Conservation (phyloP, 805 yeast genomes). For the Candida mattraensis region DNA sequence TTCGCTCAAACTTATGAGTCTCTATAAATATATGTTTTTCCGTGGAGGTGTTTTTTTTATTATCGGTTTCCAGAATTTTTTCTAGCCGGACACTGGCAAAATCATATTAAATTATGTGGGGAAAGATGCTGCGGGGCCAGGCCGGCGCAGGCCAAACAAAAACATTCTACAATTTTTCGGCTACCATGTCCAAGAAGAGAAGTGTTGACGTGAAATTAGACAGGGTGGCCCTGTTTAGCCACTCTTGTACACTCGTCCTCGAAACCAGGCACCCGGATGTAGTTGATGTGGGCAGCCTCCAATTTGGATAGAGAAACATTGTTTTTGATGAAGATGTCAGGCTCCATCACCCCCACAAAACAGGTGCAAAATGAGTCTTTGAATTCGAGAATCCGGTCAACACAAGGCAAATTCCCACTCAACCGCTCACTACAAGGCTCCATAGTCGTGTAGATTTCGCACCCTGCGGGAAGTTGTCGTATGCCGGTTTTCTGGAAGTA, state of each 20-base stretch:
- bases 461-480: slow-evolving; percentile 62
- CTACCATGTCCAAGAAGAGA: slow-evolving; percentile 1
- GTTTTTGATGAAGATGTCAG: slow-evolving; percentile 79
- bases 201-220: neutral
- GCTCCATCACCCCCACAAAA: slow-evolving; percentile 91
- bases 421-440: slow-evolving; percentile 91
- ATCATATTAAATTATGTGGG: slow-evolving; percentile 9
- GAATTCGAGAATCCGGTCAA: slow-evolving; percentile 66
- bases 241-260: slow-evolving; percentile 66
- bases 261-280: slow-evolving; percentile 79
- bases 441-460: slow-evolving; percentile 91
- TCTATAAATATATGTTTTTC: neutral
- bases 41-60: slow-evolving; percentile 1
- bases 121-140: slow-evolving; percentile 8
- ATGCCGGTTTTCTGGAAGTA: slow-evolving; percentile 44
- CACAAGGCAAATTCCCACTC: slow-evolving; percentile 90
- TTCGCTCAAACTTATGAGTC: too few relatives aligned
- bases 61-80: slow-evolving; percentile 9
- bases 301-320: slow-evolving; percentile 64
- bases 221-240: slow-evolving; percentile 83
- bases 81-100: slow-evolving; percentile 7
- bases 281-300: slow-evolving; percentile 58
- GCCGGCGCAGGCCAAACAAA: too few relatives aligned
- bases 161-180: slow-evolving; percentile 3
- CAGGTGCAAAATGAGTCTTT: slow-evolving; percentile 58